Evolutionary conservation across 2,329 filamentous ascomycete genomes (phyloP).

Genomic region (Colletotrichum aenigma): DNA sequence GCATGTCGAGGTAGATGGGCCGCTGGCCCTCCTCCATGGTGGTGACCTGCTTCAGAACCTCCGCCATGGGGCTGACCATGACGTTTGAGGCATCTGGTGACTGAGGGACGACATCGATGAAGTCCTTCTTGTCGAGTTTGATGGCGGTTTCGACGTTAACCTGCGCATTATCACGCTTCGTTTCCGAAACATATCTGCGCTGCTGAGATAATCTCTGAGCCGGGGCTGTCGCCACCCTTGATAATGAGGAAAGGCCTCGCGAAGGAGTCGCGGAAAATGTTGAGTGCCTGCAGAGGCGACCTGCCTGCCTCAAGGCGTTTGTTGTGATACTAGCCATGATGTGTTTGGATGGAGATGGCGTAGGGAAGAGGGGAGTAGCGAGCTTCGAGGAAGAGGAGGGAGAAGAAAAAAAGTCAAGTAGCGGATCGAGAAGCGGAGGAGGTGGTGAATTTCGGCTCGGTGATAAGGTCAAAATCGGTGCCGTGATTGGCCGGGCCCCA

Average conservation of each 20-base stretch:
- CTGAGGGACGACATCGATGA: conserved; percentile 62
- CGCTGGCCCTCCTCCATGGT: conserved; percentile 91
- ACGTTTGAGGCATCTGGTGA: conserved; percentile 59
- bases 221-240: conserved; percentile 34
- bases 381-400: conserved; percentile 15
- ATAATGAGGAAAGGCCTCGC: conserved; percentile 34
- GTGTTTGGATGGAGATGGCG: conserved; percentile 20
- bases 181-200: conserved; percentile 83
- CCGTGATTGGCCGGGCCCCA: conserved; percentile 4
- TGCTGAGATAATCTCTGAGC: conserved; percentile 32
- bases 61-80: conserved; percentile 82
- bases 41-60: conserved; percentile 88
- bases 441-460: conserved; percentile 6
- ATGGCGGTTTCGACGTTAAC: conserved; percentile 84
- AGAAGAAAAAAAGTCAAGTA: neutral
- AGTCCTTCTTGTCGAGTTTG: conserved; percentile 84
- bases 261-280: conserved; percentile 36
- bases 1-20: conserved; percentile 98
- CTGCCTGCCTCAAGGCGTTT: conserved; percentile 76
- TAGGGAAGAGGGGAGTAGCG: conserved; percentile 17
- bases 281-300: conserved; percentile 56
- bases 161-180: conserved; percentile 78
- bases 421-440: conserved; percentile 2
- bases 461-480: conserved; percentile 1
- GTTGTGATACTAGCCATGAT: conserved; percentile 71